Evolutionary conservation across 2,329 filamentous ascomycete genomes (phyloP), one percentile per base, ranked within the genome.

Genomic region (Dactylellina haptotyla): DNA sequence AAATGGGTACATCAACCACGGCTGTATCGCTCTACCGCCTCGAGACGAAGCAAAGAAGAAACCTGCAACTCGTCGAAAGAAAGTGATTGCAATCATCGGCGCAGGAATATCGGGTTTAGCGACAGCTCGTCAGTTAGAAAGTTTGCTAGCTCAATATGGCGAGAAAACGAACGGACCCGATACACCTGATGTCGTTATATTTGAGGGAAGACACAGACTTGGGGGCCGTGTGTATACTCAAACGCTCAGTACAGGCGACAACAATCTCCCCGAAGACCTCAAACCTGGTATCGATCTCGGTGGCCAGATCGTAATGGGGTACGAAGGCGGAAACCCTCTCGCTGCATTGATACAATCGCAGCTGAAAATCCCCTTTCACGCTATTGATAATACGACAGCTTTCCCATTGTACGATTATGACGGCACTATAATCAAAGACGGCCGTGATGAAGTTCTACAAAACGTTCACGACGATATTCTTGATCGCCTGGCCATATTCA

Each of bases 261-360:
- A 79, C 83, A 79, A 51, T 30, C 45, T 81, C 82, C 79, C 82
- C 84, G 85, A 80, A 86, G 82, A 85, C 84, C 6, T 86, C 84
- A 74, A 84, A 87, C 56, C 90, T 90, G 79, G 93, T 18, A 95
- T 92, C 30, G 95, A 99, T 80, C 96, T 97, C 89, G 95, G 95
- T 26, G 95, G 94, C 63, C 97, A 99, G 85, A 98, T 99, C 72
- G 93, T 99, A 74, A 97, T 96, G 32, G 95, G 95, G 0, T 99
- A 98, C 80, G 93, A 98, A 76, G 67, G 53, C 50, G 96, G 96
- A 16, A 99, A 99, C 78, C 95, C 95, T 3, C 83, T 99, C 77
- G 96, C 97, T 79, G 87, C 93, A 53, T 88, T 99, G 71, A 89
- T 99, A 65, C 89, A 95, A 76, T 93, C 92, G 14, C 96, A 99